Evolutionary conservation across 2,329 filamentous ascomycete genomes (phyloP).

Genomic region (Pezicula neosporulosa): DNA sequence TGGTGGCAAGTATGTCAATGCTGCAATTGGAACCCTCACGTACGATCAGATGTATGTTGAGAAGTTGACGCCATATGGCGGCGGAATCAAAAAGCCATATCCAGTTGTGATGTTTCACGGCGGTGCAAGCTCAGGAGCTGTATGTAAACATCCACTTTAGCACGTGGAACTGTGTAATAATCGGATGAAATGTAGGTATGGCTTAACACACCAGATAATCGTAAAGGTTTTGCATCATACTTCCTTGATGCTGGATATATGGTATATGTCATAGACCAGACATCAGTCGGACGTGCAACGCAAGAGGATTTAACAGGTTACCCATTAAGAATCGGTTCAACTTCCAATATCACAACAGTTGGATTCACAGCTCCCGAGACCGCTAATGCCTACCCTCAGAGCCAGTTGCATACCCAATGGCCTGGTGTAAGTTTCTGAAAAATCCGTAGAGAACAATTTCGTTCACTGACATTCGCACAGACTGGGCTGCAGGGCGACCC

Average conservation of each 20-base stretch:
- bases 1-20: conserved; percentile 13
- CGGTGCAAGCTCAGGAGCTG: conserved; percentile 10
- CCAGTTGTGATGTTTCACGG: conserved; percentile 15
- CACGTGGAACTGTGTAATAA: background rate
- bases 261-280: conserved; percentile 34
- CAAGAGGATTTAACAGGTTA: conserved; percentile 18
- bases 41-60: conserved; percentile 49
- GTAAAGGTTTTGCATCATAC: conserved; percentile 41
- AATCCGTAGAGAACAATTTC: background rate
- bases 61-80: conserved; percentile 32
- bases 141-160: conserved; percentile 1
- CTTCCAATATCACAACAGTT: conserved; percentile 14
- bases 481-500: conserved; percentile 29
- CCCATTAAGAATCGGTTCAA: conserved; percentile 16
- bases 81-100: conserved; percentile 7
- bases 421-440: conserved; percentile 18
- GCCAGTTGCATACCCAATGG: conserved; percentile 33
- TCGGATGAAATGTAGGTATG: conserved; percentile 27
- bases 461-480: background rate
- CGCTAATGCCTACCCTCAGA: conserved; percentile 23
- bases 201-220: conserved; percentile 42
- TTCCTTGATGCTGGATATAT: conserved; percentile 40
- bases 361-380: conserved; percentile 18
- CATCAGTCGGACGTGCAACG: conserved; percentile 16
- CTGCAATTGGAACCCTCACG: conserved; percentile 9